phyloP scores from a whole-genome alignment of 2,329 filamentous ascomycete species.

The Emmonsia crescens region DNA sequence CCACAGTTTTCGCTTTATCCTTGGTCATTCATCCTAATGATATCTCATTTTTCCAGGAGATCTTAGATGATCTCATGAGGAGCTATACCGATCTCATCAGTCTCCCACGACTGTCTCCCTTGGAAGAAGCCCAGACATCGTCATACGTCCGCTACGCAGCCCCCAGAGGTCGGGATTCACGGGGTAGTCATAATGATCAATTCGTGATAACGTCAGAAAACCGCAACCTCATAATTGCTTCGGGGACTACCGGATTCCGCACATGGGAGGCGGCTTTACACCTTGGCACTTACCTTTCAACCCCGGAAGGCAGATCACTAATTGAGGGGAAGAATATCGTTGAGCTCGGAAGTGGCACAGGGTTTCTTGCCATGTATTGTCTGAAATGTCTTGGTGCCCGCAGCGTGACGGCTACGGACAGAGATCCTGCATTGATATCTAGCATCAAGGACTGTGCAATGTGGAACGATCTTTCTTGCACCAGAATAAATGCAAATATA shows the following conservation, averaged over 20 bases:
- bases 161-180: conserved; percentile 15
- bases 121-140: conserved; percentile 56
- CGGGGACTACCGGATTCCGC: conserved; percentile 53
- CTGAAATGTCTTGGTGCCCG: conserved; percentile 46
- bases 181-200: conserved; percentile 5
- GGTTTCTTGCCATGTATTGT: conserved; percentile 54
- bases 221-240: conserved; percentile 46
- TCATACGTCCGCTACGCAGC: conserved; percentile 62
- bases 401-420: conserved; percentile 51
- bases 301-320: conserved; percentile 32
- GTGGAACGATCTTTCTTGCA: conserved; percentile 21
- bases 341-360: conserved; percentile 58
- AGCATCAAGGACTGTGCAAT: conserved; percentile 29
- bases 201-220: conserved; percentile 39
- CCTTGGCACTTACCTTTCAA: conserved; percentile 49
- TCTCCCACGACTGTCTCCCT: conserved; percentile 52
- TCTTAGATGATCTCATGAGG: conserved; percentile 69
- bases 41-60: conserved; percentile 48
- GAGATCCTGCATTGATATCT: conserved; percentile 38
- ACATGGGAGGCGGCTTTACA: conserved; percentile 62
- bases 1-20: conserved; percentile 7
- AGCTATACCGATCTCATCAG: conserved; percentile 55
- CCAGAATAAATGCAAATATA: conserved; percentile 22
- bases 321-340: conserved; percentile 46
- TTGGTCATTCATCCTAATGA: conserved; percentile 13